Conservation (phyloP, 108 stramenopile genomes). For the Tribonema minus region DNA sequence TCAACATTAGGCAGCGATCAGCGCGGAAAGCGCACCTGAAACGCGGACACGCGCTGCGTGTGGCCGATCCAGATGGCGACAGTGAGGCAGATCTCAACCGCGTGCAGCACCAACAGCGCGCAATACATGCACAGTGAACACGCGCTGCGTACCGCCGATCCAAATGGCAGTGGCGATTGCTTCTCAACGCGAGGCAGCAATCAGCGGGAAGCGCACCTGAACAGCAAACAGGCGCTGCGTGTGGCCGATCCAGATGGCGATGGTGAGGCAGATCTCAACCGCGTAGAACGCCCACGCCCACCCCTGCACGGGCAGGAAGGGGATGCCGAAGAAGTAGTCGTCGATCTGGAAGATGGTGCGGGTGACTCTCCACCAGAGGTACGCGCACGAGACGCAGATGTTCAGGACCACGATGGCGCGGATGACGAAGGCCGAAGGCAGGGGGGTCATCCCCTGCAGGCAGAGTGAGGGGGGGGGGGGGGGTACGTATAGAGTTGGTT, state of each 20-base stretch:
- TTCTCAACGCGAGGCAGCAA: too few relatives aligned
- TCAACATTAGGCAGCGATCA: too few relatives aligned
- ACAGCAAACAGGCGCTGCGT: not conserved
- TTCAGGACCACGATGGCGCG: not conserved
- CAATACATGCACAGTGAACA: constrained; percentile 30
- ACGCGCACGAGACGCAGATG: too few relatives aligned
- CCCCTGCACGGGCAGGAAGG: not conserved
- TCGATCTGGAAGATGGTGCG: not conserved
- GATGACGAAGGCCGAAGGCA: not conserved
- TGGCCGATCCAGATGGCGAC: not conserved
- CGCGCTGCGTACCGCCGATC: constrained; percentile 32
- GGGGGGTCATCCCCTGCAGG: not conserved
- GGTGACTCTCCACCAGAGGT: not conserved
- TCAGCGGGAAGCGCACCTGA: too few relatives aligned
- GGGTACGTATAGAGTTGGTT: too few relatives aligned
- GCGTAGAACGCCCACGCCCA: not conserved
- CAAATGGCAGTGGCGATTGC: too few relatives aligned
- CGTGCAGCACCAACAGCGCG: not conserved
- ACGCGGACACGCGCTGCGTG: not conserved
- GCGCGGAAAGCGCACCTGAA: too few relatives aligned
- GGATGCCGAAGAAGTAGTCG: not conserved
- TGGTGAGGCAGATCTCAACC: not conserved
- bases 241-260: not conserved
- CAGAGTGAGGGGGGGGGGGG: too few relatives aligned
- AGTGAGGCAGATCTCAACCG: not conserved